Conservation (phyloP, 768 basidiomycete species). For the Xerocomus brunneocitrinus region DNA sequence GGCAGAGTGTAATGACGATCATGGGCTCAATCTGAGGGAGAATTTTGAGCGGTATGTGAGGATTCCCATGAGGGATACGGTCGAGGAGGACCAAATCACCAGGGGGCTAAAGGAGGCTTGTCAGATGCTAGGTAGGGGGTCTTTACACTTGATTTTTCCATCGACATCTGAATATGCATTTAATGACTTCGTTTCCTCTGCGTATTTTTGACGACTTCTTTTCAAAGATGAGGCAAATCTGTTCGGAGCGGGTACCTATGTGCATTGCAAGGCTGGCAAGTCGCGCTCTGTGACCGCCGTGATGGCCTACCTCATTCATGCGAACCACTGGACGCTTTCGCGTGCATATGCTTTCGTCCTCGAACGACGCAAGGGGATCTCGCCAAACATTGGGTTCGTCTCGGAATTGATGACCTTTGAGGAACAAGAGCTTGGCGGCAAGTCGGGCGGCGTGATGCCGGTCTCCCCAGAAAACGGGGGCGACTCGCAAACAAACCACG, state of each 20-base stretch:
- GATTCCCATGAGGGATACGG: slow-evolving; percentile 92
- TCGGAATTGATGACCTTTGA: slow-evolving; percentile 97
- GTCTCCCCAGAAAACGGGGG: slow-evolving; percentile 13
- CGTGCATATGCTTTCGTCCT: slow-evolving; percentile 89
- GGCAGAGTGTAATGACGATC: slow-evolving; percentile 83
- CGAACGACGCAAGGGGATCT: slow-evolving; percentile 90
- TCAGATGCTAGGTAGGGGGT: slow-evolving; percentile 71
- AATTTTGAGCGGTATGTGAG: slow-evolving; percentile 81
- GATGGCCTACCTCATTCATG: slow-evolving; percentile 95
- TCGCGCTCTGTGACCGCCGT: slow-evolving; percentile 95
- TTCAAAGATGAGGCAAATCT: slow-evolving; percentile 81
- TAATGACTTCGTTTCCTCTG: not conserved
- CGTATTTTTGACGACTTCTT: slow-evolving; percentile 4
- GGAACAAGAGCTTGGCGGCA: slow-evolving; percentile 78
- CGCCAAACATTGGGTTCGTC: slow-evolving; percentile 96
- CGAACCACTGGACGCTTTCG: slow-evolving; percentile 94
- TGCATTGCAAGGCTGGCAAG: slow-evolving; percentile 96
- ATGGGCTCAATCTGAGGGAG: slow-evolving; percentile 59
- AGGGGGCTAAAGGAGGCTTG: slow-evolving; percentile 81
- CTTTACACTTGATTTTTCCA: not conserved
- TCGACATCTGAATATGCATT: slow-evolving; percentile 4
- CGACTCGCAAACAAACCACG: slow-evolving; percentile 36
- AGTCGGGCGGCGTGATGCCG: slow-evolving; percentile 26
- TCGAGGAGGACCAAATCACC: slow-evolving; percentile 88
- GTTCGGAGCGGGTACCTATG: slow-evolving; percentile 85